phyloP scores from a whole-genome alignment of 2,329 filamentous ascomycete genomes.

The Monosporascus sp. region DNA sequence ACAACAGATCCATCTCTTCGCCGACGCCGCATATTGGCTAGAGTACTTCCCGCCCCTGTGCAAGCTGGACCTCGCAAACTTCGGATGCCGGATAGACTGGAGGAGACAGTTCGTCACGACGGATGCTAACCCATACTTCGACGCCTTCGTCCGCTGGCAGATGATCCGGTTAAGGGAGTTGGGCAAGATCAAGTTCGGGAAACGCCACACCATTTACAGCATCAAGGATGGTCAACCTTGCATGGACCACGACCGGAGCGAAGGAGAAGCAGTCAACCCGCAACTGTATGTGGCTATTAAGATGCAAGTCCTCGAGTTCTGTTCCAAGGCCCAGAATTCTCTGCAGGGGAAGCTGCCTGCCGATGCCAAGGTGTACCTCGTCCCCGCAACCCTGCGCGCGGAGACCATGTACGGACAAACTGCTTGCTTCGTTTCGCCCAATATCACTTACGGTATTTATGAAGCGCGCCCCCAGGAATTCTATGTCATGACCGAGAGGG shows the following conservation, averaged over 20 bases:
- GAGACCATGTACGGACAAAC: conserved; percentile 99
- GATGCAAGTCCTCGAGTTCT: conserved; percentile 86
- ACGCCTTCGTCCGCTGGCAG: conserved; percentile 93
- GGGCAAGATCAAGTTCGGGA: conserved; percentile 89
- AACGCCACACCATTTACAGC: conserved; percentile 88
- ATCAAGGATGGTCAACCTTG: conserved; percentile 85
- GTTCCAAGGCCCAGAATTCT: conserved; percentile 64
- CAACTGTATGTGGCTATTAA: conserved; percentile 94
- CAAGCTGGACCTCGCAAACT: conserved; percentile 71
- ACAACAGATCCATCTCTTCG: conserved; percentile 88
- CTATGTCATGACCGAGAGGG: conserved; percentile 77
- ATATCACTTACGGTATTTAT: conserved; percentile 84
- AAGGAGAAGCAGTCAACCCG: conserved; percentile 74
- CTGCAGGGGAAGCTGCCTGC: conserved; percentile 74
- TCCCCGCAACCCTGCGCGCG: conserved; percentile 85
- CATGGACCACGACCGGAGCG: conserved; percentile 79
- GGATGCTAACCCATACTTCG: conserved; percentile 94
- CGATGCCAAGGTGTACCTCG: conserved; percentile 76
- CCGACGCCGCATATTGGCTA: conserved; percentile 88
- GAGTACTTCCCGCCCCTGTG: conserved; percentile 83
- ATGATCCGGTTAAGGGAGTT: conserved; percentile 88
- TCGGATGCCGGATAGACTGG: conserved; percentile 90
- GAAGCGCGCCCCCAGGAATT: conserved; percentile 56
- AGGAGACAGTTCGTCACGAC: conserved; percentile 89
- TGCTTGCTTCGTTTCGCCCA: conserved; percentile 90